Evolutionary conservation across 2,329 filamentous ascomycete species (phyloP), one percentile per base, ranked within the genome.

Genomic region (Neobulgaria alba): DNA sequence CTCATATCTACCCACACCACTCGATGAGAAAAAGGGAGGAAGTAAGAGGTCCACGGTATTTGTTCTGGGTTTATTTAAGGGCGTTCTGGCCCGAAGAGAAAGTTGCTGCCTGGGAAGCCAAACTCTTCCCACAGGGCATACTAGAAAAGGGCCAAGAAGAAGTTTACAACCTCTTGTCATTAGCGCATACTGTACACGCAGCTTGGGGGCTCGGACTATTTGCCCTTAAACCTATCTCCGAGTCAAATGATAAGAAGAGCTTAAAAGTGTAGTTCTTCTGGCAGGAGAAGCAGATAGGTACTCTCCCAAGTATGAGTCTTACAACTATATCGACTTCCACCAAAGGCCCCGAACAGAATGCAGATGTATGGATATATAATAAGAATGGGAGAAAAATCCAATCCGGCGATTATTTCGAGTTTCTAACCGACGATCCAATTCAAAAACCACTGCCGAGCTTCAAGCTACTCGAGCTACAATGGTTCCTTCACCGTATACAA

Each of bases 231-330:
- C 40, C 39, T 33, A 42, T 46, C 23, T 46, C 43, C 15, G 10
- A 36, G 9, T 46, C 43, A 15, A 29, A 46, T 10, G 40, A 46
- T 40, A 46, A 41, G 18, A 43, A 32, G 16, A 43, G 36, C 21
- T 36, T 46, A 29, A 46, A 14, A 26, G 16, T 46, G 17, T 40
- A 46, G 38, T 40, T 46, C 33, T 46, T 46, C 16, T 46, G 43
- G 43, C 43, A 46, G 29, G 18, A 18, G 16, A 39, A 43, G 23
- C 33, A 41, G 29, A 19, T 16, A 3, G 12, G 3, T 3, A 2
- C 9, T 23, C 4, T 30, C 12, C 33, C 44, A 43, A 29, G 10
- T 38, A 38, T 43, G 10, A 38, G 14, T 38, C 38, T 41, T 15
- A 36, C 33, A 10, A 43, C 44, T 38, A 35, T 12, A 39, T 41